Base-by-base conservation (phyloP, 768 basidiomycete genomes). In the Naematelia aurantialba region DNA sequence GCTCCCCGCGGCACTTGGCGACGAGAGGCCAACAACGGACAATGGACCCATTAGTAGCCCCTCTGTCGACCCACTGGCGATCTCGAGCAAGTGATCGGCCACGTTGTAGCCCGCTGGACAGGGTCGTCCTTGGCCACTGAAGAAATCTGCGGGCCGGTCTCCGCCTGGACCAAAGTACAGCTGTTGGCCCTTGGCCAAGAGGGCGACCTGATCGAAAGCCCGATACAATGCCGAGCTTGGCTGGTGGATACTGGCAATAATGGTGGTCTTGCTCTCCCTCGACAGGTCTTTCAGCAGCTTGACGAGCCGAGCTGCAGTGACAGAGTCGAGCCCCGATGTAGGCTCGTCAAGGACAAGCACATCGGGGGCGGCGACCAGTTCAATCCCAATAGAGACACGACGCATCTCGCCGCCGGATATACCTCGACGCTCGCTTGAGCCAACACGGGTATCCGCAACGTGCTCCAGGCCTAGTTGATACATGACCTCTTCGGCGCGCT, bases 391-490 rank as follows among this genome's bases (percentile, higher is more conserved):
- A 58, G 87, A 90, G 4, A 96, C 88, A 51, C 92, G 80, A 47
- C 92, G 82, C 81, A 89, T 89, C 76, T 96, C 91, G 10, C 92
- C 92, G 11, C 92, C 92, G 67, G 87, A 89, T 52, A 96, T 91
- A 0, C 90, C 92, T 48, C 91, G 81, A 19, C 83, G 81, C 62
- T 87, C 86, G 4, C 85, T 83, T 10, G 86, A 85, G 3, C 86
- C 85, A 39, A 96, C 92, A 56, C 87, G 80, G 1, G 83, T 81
- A 70, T 94, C 79, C 14, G 83, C 84, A 13, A 94, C 80, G 39
- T 82, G 80, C 5, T 81, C 78, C 24, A 97, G 83, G 1, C 91
- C 90, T 2, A 97, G 83, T 70, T 87, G 89, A 12, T 83, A 81
- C 69, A 97, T 81, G 24, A 94, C 80, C 5, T 78, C 76, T 24